A percentile compares a stretch with the other conserved stretches of the same genome.
Evolutionary conservation across 2,329 filamentous ascomycete genomes (phyloP).

Genomic region (Aspergillus nomiae): DNA sequence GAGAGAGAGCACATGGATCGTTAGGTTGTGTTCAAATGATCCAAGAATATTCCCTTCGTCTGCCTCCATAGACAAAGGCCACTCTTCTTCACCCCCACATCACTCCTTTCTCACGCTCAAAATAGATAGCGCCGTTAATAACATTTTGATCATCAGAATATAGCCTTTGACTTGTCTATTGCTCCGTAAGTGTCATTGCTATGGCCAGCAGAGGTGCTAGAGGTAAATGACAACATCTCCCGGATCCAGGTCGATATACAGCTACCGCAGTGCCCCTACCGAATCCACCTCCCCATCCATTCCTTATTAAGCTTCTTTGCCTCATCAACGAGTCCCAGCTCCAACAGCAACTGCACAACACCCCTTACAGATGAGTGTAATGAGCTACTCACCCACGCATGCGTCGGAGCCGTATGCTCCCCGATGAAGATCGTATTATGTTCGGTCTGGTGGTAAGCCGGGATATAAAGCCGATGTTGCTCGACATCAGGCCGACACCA

Average conservation of each 20-base stretch:
- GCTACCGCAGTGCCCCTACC: neutral
- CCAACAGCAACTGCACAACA: slow-evolving; percentile 37
- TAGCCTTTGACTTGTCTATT: too few species aligned
- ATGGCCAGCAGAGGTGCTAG: too few species aligned
- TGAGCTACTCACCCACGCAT: slow-evolving; percentile 36
- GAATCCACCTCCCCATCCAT: slow-evolving; percentile 71
- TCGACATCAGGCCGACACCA: slow-evolving; percentile 34
- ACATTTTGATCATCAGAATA: too few species aligned
- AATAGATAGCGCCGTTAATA: too few species aligned
- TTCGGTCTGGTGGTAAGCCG: slow-evolving; percentile 35
- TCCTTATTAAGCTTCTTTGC: slow-evolving; percentile 64
- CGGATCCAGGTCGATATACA: neutral
- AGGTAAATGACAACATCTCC: neutral
- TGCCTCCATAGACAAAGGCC: too few species aligned
- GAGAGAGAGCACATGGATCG: too few species aligned
- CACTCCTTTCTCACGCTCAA: too few species aligned
- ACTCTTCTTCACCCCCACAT: too few species aligned
- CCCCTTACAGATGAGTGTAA: slow-evolving; percentile 34
- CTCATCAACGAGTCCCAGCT: slow-evolving; percentile 68
- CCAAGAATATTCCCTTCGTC: too few species aligned
- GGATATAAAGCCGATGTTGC: slow-evolving; percentile 39
- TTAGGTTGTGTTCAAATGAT: too few species aligned
- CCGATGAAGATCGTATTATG: slow-evolving; percentile 40
- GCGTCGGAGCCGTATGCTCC: slow-evolving; percentile 38
- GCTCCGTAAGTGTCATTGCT: too few species aligned